Base-by-base conservation (phyloP, 768 basidiomycete species). In the Epithele typhae region DNA sequence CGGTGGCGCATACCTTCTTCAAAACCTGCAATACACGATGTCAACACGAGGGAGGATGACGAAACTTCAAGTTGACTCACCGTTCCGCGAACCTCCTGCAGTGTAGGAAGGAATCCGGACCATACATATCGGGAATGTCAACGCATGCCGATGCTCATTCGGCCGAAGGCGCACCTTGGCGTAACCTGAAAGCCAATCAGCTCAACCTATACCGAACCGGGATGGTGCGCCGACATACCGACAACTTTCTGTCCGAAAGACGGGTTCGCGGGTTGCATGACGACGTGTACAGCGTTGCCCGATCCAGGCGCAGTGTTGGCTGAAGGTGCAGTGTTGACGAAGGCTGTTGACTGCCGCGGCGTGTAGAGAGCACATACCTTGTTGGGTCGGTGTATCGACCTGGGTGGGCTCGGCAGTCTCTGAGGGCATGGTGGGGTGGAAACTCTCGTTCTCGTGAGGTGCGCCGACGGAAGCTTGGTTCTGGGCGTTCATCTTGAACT, bases 31-130 rank as follows among this genome's bases (percentile, higher is more conserved):
- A 7, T 14, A 7, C 27, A 30, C 14, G 27, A 7, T 30, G 27
- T 30, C 27, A 30, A 30, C 14, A 30, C 14, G 19, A 22, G 4
- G 23, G 14, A 15, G 14, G 18, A 9, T 7, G 3, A 5, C 22
- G 15, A 10, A 8, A 32, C 7, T 22, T 10, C 2, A 5, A 25
- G 5, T 12, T 3, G 3, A 38, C 50, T 14, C 25, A 51, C 50
- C 12, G 50, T 51, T 10, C 50, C 50, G 1, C 50, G 45, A n/a
- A 51, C 46, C 21, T 51, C 50, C n/a, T n/a, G n/a, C n/a, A n/a
- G n/a, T n/a, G n/a, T n/a, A n/a, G n/a, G n/a, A n/a, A n/a, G n/a
- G n/a, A n/a, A n/a, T n/a, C n/a, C n/a, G n/a, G n/a, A n/a, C n/a
- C n/a, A n/a, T n/a, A n/a, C n/a, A n/a, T n/a, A n/a, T n/a, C n/a